Percentiles rank a stretch among this genome's conserved stretches.
Evolutionary conservation across 768 basidiomycete species (phyloP).

Genomic region (Galerina marginata): DNA sequence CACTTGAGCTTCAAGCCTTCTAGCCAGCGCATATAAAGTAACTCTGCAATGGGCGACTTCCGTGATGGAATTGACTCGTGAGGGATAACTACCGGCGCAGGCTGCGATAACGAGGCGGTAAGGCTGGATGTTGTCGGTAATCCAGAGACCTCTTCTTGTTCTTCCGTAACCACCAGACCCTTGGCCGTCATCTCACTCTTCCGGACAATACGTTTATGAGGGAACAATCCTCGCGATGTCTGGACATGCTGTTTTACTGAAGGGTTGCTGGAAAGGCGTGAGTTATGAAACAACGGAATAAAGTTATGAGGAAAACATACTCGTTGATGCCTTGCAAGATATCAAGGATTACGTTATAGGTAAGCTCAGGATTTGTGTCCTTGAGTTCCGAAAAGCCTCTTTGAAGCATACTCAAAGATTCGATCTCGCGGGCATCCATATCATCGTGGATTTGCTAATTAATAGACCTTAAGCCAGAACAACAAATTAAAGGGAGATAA

Average conservation of each 20-base stretch:
- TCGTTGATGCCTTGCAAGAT: slow-evolving; percentile 90
- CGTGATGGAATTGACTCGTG: slow-evolving; percentile 52
- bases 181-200: slow-evolving; percentile 86
- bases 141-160: slow-evolving; percentile 71
- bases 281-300: slow-evolving; percentile 5
- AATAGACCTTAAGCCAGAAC: background rate
- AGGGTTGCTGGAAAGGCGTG: slow-evolving; percentile 57
- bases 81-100: slow-evolving; percentile 21
- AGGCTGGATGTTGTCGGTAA: slow-evolving; percentile 47
- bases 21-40: slow-evolving; percentile 97
- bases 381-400: slow-evolving; percentile 89
- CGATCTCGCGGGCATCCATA: slow-evolving; percentile 88
- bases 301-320: slow-evolving; percentile 52
- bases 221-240: slow-evolving; percentile 79
- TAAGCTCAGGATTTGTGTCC: slow-evolving; percentile 81
- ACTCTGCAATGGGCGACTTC: slow-evolving; percentile 91
- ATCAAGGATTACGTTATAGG: slow-evolving; percentile 88
- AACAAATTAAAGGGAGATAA: background rate
- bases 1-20: slow-evolving; percentile 91
- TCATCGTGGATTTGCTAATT: slow-evolving; percentile 75
- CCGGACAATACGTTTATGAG: slow-evolving; percentile 77
- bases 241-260: slow-evolving; percentile 84
- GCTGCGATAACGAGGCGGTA: slow-evolving; percentile 26
- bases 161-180: slow-evolving; percentile 84
- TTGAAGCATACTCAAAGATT: slow-evolving; percentile 87